A percentile compares a stretch with the other conserved stretches of the same genome.
These are phyloP conservation scores for Botrytis pseudocinerea DNA, from an alignment of 2,329 filamentous ascomycete species.

Conservation along the genomic window DNA sequence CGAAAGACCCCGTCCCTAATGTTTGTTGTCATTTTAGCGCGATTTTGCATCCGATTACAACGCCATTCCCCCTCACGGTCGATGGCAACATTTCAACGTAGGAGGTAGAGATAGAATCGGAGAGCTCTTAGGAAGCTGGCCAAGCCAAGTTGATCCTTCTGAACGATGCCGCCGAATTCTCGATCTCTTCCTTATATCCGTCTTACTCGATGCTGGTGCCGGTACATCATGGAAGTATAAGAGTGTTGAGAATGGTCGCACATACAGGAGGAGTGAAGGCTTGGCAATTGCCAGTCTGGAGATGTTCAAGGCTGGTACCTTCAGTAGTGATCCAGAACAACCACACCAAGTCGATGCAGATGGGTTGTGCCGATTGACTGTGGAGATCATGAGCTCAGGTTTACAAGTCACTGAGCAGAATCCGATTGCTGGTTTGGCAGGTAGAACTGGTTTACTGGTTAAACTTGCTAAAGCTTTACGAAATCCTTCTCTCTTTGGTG, in stretches of 20 bases:
- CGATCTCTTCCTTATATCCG: constrained; percentile 78
- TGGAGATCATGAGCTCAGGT: constrained; percentile 73
- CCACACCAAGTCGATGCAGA: constrained; percentile 88
- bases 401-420: constrained; percentile 83
- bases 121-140: constrained; percentile 69
- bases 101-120: constrained; percentile 73
- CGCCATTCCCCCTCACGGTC: constrained; percentile 80
- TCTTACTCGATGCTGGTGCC: constrained; percentile 83
- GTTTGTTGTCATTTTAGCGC: constrained; percentile 49
- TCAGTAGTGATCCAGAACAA: constrained; percentile 79
- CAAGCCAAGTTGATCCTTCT: constrained; percentile 62
- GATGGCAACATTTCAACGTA: constrained; percentile 83
- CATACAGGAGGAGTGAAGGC: constrained; percentile 84
- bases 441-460: constrained; percentile 76
- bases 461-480: constrained; percentile 73
- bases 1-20: background rate
- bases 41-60: constrained; percentile 69
- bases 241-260: constrained; percentile 80
- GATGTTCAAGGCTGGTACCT: constrained; percentile 91
- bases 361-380: constrained; percentile 72
- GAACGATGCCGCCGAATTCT: constrained; percentile 75
- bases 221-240: constrained; percentile 91
- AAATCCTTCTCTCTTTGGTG: constrained; percentile 81
- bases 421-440: constrained; percentile 80
- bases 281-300: constrained; percentile 75